Percentiles rank a stretch among this genome's conserved stretches.
These are phyloP conservation scores for Talaromyces sp. DNA, from an alignment of 2,329 filamentous ascomycete genomes.

Conservation along the genomic window DNA sequence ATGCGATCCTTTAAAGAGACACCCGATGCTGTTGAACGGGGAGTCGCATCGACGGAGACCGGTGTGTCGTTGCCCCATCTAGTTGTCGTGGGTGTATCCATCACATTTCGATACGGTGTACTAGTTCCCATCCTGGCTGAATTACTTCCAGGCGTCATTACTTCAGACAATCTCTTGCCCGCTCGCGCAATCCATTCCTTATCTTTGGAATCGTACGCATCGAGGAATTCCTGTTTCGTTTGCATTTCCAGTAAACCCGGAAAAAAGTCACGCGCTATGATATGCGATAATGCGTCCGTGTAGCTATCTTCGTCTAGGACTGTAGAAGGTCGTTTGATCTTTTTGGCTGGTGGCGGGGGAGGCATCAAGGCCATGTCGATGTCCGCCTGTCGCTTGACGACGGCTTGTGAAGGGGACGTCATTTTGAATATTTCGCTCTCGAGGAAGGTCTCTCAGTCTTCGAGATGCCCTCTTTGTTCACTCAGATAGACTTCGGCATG, in stretches of 20 bases:
- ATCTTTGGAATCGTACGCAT: slow-evolving; percentile 84
- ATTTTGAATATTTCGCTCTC: slow-evolving; percentile 21
- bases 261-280: slow-evolving; percentile 96
- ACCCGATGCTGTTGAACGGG: background rate
- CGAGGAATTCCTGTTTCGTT: slow-evolving; percentile 85
- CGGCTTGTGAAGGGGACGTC: slow-evolving; percentile 29
- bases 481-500: background rate
- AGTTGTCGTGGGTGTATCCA: slow-evolving; percentile 64
- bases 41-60: slow-evolving; percentile 27
- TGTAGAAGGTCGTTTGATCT: slow-evolving; percentile 84
- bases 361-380: slow-evolving; percentile 68
- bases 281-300: slow-evolving; percentile 82
- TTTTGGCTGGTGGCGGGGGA: slow-evolving; percentile 77
- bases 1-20: slow-evolving; percentile 34
- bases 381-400: slow-evolving; percentile 34
- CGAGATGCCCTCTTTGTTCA: background rate
- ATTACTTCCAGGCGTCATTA: slow-evolving; percentile 69
- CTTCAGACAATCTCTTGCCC: slow-evolving; percentile 65
- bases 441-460: background rate
- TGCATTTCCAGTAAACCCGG: slow-evolving; percentile 83
- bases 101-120: slow-evolving; percentile 42
- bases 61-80: slow-evolving; percentile 10
- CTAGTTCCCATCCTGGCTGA: slow-evolving; percentile 31
- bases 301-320: slow-evolving; percentile 94
- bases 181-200: slow-evolving; percentile 81